Evolutionary conservation across 257 asterid genomes (phyloP).

Genomic region (Scutellaria minor): DNA sequence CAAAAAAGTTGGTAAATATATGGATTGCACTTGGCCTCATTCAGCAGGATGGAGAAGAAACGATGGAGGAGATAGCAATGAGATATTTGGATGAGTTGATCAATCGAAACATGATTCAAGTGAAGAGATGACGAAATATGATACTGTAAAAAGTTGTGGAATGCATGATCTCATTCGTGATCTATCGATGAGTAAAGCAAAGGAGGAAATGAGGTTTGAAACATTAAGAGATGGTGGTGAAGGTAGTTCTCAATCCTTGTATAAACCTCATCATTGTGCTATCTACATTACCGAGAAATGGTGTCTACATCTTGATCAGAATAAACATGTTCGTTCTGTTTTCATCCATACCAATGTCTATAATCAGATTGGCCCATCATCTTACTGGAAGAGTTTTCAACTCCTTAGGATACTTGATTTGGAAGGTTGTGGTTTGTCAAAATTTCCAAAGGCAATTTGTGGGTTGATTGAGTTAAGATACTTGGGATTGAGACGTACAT

Average conservation of each 20-base stretch:
- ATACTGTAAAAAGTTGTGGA: not conserved
- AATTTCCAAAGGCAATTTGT: too few species aligned
- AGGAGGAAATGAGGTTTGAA: not conserved
- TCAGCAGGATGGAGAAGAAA: not conserved
- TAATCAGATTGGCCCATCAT: too few species aligned
- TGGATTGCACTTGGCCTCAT: not conserved
- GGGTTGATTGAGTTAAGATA: too few species aligned
- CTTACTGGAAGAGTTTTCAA: too few species aligned
- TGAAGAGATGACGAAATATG: not conserved
- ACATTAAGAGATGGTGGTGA: not conserved
- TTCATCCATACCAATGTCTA: not conserved
- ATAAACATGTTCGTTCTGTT: conserved; percentile 21
- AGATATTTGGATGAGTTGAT: not conserved
- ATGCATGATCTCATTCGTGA: not conserved
- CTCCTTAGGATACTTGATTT: too few species aligned
- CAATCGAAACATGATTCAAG: not conserved
- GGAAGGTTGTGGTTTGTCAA: too few species aligned
- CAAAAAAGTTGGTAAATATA: not conserved
- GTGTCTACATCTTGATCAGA: not conserved
- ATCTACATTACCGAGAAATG: not conserved
- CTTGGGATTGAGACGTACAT: too few species aligned
- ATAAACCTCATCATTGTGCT: not conserved
- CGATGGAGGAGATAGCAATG: not conserved
- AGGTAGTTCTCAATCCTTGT: not conserved
- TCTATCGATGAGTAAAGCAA: not conserved